Conservation (phyloP, 192 early-diverging fungal genomes). For the Umbelopsis sp. region DNA sequence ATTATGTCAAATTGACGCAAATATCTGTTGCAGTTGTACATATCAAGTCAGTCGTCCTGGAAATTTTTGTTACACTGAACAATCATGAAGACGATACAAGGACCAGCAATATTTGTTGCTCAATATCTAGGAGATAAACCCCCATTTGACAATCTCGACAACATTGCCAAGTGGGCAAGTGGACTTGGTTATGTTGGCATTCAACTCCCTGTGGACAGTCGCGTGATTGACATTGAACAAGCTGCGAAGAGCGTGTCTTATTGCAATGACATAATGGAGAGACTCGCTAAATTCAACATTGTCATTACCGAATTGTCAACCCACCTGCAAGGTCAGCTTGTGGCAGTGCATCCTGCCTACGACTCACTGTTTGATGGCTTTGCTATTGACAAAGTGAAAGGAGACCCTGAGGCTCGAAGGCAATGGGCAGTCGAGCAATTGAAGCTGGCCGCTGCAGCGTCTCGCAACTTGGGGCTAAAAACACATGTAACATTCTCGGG, state of each 20-base stretch:
- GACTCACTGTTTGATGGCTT: slow-evolving; percentile 2
- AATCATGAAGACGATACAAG: slow-evolving; percentile 8
- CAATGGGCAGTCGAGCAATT: background rate
- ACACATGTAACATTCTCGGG: slow-evolving; percentile 1
- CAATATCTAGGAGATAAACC: background rate
- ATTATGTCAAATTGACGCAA: background rate
- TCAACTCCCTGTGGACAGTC: background rate
- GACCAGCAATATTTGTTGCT: slow-evolving; percentile 5
- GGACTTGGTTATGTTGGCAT: slow-evolving; percentile 4
- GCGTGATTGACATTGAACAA: slow-evolving; percentile 1
- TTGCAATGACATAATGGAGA: background rate
- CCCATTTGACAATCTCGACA: background rate
- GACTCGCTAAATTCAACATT: background rate
- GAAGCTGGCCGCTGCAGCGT: background rate
- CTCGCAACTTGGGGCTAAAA: background rate
- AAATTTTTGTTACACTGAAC: too few relatives aligned
- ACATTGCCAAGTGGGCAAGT: slow-evolving; percentile 9
- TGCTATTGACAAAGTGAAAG: background rate
- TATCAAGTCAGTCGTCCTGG: background rate
- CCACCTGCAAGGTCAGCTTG: slow-evolving; percentile 7
- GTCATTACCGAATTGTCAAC: slow-evolving; percentile 7
- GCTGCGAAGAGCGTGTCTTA: background rate
- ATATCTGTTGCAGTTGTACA: background rate
- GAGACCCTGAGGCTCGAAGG: background rate
- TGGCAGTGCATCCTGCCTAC: slow-evolving; percentile 10